Conservation (phyloP, 2,329 filamentous ascomycete species). For the Helotiales sp. region DNA sequence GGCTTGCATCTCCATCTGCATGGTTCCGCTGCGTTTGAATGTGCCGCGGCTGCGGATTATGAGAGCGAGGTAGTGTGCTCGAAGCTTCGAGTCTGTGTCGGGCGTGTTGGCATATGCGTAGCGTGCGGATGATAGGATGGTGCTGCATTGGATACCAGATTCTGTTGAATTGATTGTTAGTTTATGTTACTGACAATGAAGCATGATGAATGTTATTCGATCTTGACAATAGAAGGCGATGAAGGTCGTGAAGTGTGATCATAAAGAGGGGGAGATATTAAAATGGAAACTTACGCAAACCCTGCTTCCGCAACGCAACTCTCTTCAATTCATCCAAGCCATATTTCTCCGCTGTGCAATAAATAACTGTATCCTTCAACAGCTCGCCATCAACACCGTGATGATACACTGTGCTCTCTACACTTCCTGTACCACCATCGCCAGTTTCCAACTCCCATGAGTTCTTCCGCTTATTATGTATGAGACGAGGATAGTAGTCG, state of each 20-base stretch:
- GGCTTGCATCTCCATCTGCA: conserved; percentile 93
- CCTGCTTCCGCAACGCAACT: conserved; percentile 85
- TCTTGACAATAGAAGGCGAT: neutral
- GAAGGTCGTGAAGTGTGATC: conserved; percentile 48
- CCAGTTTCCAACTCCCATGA: conserved; percentile 79
- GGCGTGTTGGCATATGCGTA: conserved; percentile 90
- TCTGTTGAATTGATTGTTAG: conserved; percentile 58
- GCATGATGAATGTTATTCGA: neutral
- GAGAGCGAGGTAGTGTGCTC: conserved; percentile 88
- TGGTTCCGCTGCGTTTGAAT: conserved; percentile 92
- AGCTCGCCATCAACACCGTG: conserved; percentile 68
- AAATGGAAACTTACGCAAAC: conserved; percentile 70
- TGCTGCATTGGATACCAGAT: conserved; percentile 88
- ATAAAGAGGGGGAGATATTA: too few species aligned
- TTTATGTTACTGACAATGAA: neutral
- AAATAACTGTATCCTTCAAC: conserved; percentile 87
- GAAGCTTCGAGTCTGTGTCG: conserved; percentile 86
- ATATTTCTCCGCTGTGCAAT: conserved; percentile 87
- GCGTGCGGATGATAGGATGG: conserved; percentile 84
- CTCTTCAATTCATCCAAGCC: conserved; percentile 84
- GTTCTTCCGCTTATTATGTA: conserved; percentile 81
- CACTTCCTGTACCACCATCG: conserved; percentile 62
- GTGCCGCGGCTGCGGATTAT: conserved; percentile 87
- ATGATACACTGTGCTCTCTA: conserved; percentile 72
- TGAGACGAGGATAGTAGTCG: conserved; percentile 84